Percentiles rank a stretch among this genome's conserved stretches.
Conservation (phyloP, 495 filamentous ascomycete genomes). For the Penicillium canescens region DNA sequence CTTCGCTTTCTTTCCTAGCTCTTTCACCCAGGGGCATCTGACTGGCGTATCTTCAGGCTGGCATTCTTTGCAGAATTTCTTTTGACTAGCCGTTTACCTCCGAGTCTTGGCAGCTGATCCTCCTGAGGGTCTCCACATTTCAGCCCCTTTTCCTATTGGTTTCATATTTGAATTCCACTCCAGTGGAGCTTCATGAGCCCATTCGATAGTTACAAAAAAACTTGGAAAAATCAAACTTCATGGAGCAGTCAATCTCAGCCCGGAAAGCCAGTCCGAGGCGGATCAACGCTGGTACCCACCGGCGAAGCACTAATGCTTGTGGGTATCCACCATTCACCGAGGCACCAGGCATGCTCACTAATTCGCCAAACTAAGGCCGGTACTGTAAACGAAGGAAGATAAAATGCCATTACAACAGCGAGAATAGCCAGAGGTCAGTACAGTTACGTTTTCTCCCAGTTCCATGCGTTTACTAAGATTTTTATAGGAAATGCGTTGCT, state of each 20-base stretch:
- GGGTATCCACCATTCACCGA: not conserved
- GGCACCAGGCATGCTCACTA: not conserved
- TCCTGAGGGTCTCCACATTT: no score
- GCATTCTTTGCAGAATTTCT: no score
- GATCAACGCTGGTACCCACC: not conserved
- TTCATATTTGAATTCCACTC: no score
- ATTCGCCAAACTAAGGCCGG: not conserved
- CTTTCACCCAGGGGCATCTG: no score
- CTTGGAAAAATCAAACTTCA: not conserved
- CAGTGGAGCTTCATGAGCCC: no score
- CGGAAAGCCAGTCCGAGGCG: not conserved
- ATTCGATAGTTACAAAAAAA: not conserved
- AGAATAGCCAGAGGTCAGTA: conserved; percentile 1
- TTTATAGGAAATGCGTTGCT: conserved; percentile 6
- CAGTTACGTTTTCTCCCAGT: no score
- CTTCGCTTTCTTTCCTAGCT: no score
- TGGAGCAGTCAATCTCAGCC: not conserved
- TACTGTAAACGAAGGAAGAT: conserved; percentile 16
- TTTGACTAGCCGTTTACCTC: no score
- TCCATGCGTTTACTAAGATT: no score
- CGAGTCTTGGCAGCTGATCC: no score
- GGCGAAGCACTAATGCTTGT: conserved; percentile 15
- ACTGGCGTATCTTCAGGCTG: no score
- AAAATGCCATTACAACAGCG: conserved; percentile 12
- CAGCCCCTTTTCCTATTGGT: no score